Percentiles rank a stretch among this genome's conserved stretches.
Conservation (phyloP, 768 basidiomycete genomes). For the Omphalotus guepiniiformis region DNA sequence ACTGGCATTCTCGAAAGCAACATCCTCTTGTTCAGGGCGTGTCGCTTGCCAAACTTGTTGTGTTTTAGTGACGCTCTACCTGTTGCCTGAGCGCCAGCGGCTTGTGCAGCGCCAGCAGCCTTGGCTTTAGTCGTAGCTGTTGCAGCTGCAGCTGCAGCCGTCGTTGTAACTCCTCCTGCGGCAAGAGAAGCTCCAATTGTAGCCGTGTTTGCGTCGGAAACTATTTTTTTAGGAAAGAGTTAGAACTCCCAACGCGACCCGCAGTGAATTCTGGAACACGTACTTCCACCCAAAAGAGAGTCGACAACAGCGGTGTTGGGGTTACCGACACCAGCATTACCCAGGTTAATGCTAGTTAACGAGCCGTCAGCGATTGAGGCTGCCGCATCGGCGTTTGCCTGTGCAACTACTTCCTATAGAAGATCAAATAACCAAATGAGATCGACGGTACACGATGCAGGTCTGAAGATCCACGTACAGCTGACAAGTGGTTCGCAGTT, state of each 20-base stretch:
- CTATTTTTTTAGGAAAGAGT: not conserved
- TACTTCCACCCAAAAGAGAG: slow-evolving; percentile 18
- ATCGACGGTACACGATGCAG: not conserved
- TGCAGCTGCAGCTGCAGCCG: not conserved
- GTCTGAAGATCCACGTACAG: slow-evolving; percentile 4
- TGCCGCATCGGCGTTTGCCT: slow-evolving; percentile 15
- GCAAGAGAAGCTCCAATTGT: not conserved
- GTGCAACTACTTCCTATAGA: slow-evolving; percentile 11
- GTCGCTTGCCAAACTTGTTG: too few species aligned
- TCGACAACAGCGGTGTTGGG: slow-evolving; percentile 18
- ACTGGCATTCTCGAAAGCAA: too few species aligned
- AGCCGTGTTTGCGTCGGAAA: not conserved
- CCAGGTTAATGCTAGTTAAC: slow-evolving; percentile 18
- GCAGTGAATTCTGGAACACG: not conserved
- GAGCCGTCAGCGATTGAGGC: slow-evolving; percentile 13
- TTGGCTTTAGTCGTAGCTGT: not conserved
- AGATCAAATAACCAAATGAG: not conserved
- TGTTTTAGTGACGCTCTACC: too few species aligned
- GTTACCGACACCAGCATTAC: slow-evolving; percentile 19
- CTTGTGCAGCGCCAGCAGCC: not conserved
- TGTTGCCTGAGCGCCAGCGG: too few species aligned
- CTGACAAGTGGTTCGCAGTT: slow-evolving; percentile 8
- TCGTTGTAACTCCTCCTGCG: not conserved
- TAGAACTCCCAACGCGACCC: not conserved
- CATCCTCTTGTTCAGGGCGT: too few species aligned